Evolutionary conservation across 2,329 filamentous ascomycete species (phyloP), one percentile per base, ranked within the genome.

Genomic region (Lachnellula arida): DNA sequence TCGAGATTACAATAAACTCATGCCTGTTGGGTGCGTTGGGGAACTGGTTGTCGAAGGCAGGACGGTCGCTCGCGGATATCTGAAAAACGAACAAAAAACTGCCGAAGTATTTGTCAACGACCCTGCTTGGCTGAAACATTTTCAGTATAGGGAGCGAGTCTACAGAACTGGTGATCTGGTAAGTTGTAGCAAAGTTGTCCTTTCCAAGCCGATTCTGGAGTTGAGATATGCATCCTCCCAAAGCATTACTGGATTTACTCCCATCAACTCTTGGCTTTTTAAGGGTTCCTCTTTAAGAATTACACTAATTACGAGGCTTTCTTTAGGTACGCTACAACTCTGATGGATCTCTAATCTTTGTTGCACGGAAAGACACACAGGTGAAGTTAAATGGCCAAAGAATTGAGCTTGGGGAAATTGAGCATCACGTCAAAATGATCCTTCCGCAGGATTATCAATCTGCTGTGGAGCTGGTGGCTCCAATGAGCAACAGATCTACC

Each of bases 51-150:
- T 65, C 8, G 60, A 63, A 60, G 80, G 80, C 0, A 81, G 81
- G 1, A 77, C 81, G 15, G 79, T 87, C 3, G 82, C 81, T 9
- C 72, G 80, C 32, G 82, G 82, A 34, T 87, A 87, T 57, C 70
- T 85, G 19, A 78, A 78, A 49, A 80, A 85, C 53, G 73, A 75
- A 0, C 74, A 76, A 48, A 84, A 82, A 69, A 86, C 84, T 0
- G 74, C 74, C 2, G 75, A 76, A 25, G 77, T 75, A 0, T 87
- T 87, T 58, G 78, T 87, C 46, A 71, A 74, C 11, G 73, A 81
- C 51, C 81, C 81, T 0, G 67, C 65, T 0, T 86, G 81, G 78
- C 72, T 81, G 0, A 42, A 28, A 11, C 11, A 28, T 6, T 22
- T 56, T 15, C n/a, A 35, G 14, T 39, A n/a, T 22, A 28, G 23